Base-by-base conservation (phyloP, 2,329 filamentous ascomycete genomes). In the Lachnellula subtilissima region DNA sequence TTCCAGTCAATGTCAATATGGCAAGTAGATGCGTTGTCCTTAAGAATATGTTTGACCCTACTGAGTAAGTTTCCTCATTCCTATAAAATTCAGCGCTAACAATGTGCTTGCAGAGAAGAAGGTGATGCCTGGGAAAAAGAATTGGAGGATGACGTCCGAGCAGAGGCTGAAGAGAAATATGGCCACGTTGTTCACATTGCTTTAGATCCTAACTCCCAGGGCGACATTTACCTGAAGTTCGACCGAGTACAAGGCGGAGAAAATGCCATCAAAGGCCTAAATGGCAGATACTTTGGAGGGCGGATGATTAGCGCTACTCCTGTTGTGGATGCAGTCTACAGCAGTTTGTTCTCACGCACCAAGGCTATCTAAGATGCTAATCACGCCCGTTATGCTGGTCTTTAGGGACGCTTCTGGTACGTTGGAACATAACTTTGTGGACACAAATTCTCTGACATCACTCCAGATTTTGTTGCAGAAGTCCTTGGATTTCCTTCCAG, bases 221-320 rank as follows among this genome's bases (percentile, higher is more conserved):
- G 94, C 75, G 94, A 99, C 72, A 93, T 99, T 67, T 99, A 96
- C 75, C 86, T 99, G 73, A 99, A 99, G 75, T 99, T 99, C 77
- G 91, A 96, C 75, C 88, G 91, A 69, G 89, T 97, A 61, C 85
- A 92, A 72, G 93, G 93, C 67, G 93, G 93, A 71, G 91, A 97
- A 75, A 97, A 97, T 72, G 94, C 94, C 67, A 95, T 97, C 76
- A 95, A 96, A 73, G 94, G 94, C 70, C 84, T 99, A 61, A 97
- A 99, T 74, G 94, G 94, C 70, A 87, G 94, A 71, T 96, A 89
- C 75, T 99, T 99, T 75, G 94, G 91, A 70, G 90, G 90, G 69
- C 85, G 87, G 69, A 91, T 90, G 79, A 96, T 99, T 73, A 93
- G 89, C 72, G 94, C 93, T 67, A 88, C 91, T 63, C 94, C 92